Evolutionary conservation across 2,329 filamentous ascomycete genomes (phyloP).

Genomic region (Neonectria sp.): DNA sequence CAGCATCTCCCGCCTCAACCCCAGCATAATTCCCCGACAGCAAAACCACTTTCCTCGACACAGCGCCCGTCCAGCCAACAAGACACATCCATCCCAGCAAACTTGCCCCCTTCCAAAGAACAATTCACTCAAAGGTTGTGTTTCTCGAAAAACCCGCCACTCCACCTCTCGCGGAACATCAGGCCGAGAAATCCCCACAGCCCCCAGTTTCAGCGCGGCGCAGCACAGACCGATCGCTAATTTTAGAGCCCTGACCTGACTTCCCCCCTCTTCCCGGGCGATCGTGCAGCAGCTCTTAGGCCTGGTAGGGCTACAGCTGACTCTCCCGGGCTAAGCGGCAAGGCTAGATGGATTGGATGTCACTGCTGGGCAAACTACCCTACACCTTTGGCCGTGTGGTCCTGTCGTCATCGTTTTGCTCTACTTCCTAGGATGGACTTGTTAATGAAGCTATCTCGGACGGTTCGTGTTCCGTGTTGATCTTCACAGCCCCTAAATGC

Average conservation of each 20-base stretch:
- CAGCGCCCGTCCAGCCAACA: background rate
- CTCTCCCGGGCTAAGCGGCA: background rate
- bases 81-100: too few relatives aligned
- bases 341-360: background rate
- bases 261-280: background rate
- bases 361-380: background rate
- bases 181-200: background rate
- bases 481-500: background rate
- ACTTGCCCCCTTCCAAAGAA: background rate
- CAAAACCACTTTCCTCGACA: background rate
- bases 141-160: background rate
- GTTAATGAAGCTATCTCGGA: background rate
- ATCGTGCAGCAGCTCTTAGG: constrained; percentile 1
- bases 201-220: constrained; percentile 10
- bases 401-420: background rate
- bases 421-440: too few relatives aligned
- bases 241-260: constrained; percentile 7
- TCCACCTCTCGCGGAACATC: background rate
- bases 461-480: background rate
- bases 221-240: constrained; percentile 14
- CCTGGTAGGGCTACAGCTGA: constrained; percentile 1
- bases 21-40: background rate
- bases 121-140: background rate
- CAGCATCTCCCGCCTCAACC: background rate
- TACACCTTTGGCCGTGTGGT: background rate